Conservation (phyloP, 2,329 filamentous ascomycete species). For the Paecilomyces sp. region DNA sequence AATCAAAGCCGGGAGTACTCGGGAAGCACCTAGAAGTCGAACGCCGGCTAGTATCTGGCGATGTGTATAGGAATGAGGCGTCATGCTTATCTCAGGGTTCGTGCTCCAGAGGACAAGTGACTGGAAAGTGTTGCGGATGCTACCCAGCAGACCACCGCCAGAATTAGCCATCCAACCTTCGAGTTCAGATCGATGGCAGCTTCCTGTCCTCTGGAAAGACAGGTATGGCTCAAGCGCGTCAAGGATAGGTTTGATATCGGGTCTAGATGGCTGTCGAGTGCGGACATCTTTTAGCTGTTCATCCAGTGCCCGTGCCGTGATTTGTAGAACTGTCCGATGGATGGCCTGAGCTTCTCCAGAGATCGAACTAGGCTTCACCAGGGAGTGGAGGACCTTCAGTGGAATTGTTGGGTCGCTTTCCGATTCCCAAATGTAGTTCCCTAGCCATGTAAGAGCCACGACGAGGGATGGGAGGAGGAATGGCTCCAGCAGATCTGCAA, state of each 20-base stretch:
- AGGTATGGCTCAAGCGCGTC: slow-evolving; percentile 45
- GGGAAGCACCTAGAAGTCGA: slow-evolving; percentile 32
- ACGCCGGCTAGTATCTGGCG: slow-evolving; percentile 42
- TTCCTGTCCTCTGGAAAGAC: slow-evolving; percentile 44
- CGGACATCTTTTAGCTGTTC: slow-evolving; percentile 46
- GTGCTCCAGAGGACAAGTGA: slow-evolving; percentile 48
- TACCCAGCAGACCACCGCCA: slow-evolving; percentile 39
- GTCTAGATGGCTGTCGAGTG: slow-evolving; percentile 41
- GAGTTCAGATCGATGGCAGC: slow-evolving; percentile 41
- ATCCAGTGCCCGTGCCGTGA: slow-evolving; percentile 46
- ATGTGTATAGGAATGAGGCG: slow-evolving; percentile 50
- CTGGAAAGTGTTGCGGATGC: slow-evolving; percentile 45
- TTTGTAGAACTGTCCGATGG: slow-evolving; percentile 53
- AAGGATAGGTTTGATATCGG: slow-evolving; percentile 47
- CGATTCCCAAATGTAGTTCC: slow-evolving; percentile 47
- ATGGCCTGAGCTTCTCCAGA: slow-evolving; percentile 55
- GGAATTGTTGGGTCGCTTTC: slow-evolving; percentile 44
- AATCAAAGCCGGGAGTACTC: slow-evolving; percentile 30
- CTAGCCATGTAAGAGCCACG: slow-evolving; percentile 53
- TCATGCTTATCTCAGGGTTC: slow-evolving; percentile 43
- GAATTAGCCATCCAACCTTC: slow-evolving; percentile 45
- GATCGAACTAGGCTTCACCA: slow-evolving; percentile 51
- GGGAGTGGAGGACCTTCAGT: slow-evolving; percentile 48
- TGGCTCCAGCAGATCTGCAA: slow-evolving; percentile 52
- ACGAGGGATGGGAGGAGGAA: slow-evolving; percentile 57